Evolutionary conservation across 2,329 filamentous ascomycete species (phyloP).

Genomic region (Leptosphaerulina australis): DNA sequence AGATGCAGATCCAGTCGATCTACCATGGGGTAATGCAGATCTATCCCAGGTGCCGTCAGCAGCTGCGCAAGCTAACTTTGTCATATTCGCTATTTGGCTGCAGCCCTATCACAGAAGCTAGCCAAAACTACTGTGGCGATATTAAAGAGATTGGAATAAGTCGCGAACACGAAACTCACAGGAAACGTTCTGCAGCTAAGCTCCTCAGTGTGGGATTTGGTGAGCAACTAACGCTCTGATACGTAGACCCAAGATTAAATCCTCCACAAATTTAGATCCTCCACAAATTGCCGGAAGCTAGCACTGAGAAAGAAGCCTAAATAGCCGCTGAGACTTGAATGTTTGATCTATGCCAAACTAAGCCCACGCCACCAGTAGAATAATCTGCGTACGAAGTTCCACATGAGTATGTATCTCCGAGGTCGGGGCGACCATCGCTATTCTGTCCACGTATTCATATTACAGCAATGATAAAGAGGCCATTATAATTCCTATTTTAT

Average conservation of each 20-base stretch:
- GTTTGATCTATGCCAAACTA: neutral
- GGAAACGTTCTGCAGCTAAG: neutral
- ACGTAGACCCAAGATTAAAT: neutral
- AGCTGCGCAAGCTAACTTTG: neutral
- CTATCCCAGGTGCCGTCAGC: neutral
- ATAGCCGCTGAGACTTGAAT: neutral
- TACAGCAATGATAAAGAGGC: conserved; percentile 52
- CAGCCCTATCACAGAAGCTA: neutral
- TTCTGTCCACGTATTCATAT: conserved; percentile 26
- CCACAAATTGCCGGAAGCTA: neutral
- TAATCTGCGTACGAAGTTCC: neutral
- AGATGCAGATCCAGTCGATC: neutral
- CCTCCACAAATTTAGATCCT: neutral
- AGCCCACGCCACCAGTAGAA: neutral
- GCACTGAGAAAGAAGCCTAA: neutral
- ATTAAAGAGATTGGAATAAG: neutral
- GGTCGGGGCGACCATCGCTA: neutral
- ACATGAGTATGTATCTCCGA: neutral
- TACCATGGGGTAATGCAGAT: neutral
- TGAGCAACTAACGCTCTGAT: neutral
- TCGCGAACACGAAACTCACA: neutral
- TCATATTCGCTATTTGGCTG: neutral
- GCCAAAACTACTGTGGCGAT: neutral
- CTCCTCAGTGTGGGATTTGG: neutral
- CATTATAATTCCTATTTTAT: conserved; percentile 57